Base-by-base conservation (phyloP, 1,284 basidiomycete species). In the Albatrellus sp. region DNA sequence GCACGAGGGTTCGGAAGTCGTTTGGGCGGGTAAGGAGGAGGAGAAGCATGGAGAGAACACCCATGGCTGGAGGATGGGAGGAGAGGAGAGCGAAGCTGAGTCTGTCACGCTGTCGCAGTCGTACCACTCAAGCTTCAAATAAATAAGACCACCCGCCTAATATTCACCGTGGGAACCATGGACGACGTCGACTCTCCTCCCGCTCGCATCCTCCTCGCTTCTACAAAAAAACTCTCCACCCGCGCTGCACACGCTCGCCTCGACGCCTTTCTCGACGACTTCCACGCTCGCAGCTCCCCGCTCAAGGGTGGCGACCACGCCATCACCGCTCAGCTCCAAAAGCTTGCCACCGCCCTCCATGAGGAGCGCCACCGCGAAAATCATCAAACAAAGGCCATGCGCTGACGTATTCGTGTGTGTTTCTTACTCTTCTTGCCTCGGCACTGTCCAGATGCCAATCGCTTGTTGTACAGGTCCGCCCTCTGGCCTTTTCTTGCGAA, bases 1-100 rank as follows among this genome's bases (percentile, higher is more conserved):
- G 85, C 29, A 88, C 53, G 31, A 93, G 72, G 31, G 74, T 79
- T 49, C 79, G 76, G 59, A 91, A 83, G 57, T 93, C 90, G 50
- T 72, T 52, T 1, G 86, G 85, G 52, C 85, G 85, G 0, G 77
- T 81, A 67, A 91, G 62, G 50, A 79, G 66, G 40, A 85, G 68
- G 42, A 69, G 64, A 48, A 86, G 57, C 70, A 62, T 57, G 20
- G 60, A 57, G 11, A 60, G 47, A 37, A 55, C 60, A 46, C 62
- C 57, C 65, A 66, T 67, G 16, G 41, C 56, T 46, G 37, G 29
- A 33, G 17, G 31, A 17, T 31, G 19, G 38, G 35, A 19, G 38
- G 13, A n/a, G 33, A 38, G 29, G 20, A 30, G 31, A 17, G 30
- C 24, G 16, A 7, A 12, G 42, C 29, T 20, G 20, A 12, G 19